Evolutionary conservation across 2,329 filamentous ascomycete species (phyloP), one percentile per base, ranked within the genome.

Genomic region (Chalaropsis thielavioides): DNA sequence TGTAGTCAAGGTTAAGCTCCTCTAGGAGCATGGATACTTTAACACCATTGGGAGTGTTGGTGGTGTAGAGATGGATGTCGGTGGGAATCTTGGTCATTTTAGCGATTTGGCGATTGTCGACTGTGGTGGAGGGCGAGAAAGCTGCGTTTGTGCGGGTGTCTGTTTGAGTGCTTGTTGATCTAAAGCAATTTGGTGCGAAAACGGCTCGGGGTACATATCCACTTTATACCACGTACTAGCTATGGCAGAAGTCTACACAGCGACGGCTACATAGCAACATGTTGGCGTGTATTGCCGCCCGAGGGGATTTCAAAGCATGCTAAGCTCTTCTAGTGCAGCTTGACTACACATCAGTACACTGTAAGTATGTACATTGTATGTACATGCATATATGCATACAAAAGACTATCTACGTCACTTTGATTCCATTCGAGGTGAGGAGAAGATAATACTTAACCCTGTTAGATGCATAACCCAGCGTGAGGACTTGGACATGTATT

Each of bases 1-100:
- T 85, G 77, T 95, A 95, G n/a, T 87, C 83, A 49, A 95, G 77
- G 69, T 86, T 87, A 3, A 96, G 81, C 76, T 95, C 91, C 76
- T 95, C 90, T 17, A 96, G 78, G 10, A 89, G 81, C 69, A 96
- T 95, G 65, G 89, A 91, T 68, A 90, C 83, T 75, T 95, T 96
- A 80, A 94, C 88, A 68, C 91, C 90, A 76, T 96, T 96, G 58
- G 92, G 90, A 62, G 92, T 96, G 71, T 85, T 82, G 13, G 82
- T 80, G 13, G 90, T 95, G 78, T 94, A 95, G 38, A 95, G 83
- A 54, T 85, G 87, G 71, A 95, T 90, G 70, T 88, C 79, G 5
- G 87, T 79, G 44, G 65, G 62, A 46, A 61, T 74, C 76, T 70
- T 71, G 69, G 77, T 72, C 78, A 80, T 81, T 43, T 72, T 78